Evolutionary conservation across 208 protist species (phyloP).

Genomic region (Leishmania tropica): DNA sequence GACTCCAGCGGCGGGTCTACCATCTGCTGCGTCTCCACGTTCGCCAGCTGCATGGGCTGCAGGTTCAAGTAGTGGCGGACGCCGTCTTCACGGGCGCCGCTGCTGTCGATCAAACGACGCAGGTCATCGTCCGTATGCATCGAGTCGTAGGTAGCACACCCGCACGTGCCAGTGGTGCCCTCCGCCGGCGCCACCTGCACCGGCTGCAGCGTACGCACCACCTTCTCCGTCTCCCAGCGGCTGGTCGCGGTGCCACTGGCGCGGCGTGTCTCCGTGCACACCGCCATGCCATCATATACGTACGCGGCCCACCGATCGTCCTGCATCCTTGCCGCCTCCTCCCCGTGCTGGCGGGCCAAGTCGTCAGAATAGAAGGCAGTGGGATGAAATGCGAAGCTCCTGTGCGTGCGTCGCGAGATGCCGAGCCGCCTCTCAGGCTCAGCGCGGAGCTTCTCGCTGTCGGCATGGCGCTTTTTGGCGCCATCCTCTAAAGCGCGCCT

Average conservation of each 20-base stretch:
- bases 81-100: conserved; percentile 37
- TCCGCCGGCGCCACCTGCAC: conserved; percentile 33
- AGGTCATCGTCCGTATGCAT: conserved; percentile 23
- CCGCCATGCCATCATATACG: conserved; percentile 35
- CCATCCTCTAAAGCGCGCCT: conserved; percentile 41
- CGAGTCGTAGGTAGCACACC: conserved; percentile 43
- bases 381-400: conserved; percentile 28
- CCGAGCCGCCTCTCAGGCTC: conserved; percentile 15
- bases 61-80: conserved; percentile 64
- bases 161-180: conserved; percentile 28
- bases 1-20: conserved; percentile 32
- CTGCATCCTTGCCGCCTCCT: conserved; percentile 10
- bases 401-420: conserved; percentile 20
- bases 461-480: conserved; percentile 38
- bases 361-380: conserved; percentile 34
- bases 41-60: conserved; percentile 72
- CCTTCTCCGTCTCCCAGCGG: conserved; percentile 31
- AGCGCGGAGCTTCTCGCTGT: conserved; percentile 1
- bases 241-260: conserved; percentile 15
- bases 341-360: conserved; percentile 17
- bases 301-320: conserved; percentile 34
- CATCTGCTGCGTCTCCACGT: conserved; percentile 50
- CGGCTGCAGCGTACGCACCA: conserved; percentile 52
- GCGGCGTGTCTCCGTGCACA: conserved; percentile 18
- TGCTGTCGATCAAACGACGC: conserved; percentile 35